Evolutionary conservation across 257 asterid genomes (phyloP).

Genomic region (Buddleja alternifolia): DNA sequence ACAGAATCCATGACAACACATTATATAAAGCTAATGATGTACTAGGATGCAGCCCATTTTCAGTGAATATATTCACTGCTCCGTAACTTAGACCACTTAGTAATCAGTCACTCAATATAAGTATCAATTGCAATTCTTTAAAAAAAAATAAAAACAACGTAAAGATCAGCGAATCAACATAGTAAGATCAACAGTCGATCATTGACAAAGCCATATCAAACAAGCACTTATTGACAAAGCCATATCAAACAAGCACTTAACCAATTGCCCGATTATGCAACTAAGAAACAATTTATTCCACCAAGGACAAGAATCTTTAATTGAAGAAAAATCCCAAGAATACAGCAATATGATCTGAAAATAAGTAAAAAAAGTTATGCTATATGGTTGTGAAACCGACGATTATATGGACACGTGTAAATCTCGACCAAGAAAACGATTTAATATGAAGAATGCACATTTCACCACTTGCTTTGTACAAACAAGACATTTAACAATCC

Average conservation of each 20-base stretch:
- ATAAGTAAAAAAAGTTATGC: neutral
- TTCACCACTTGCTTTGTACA: conserved; percentile 29
- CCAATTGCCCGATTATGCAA: conserved; percentile 24
- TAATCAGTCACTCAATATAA: too few relatives aligned
- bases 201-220: neutral
- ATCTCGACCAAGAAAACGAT: conserved; percentile 18
- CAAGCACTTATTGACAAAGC: neutral
- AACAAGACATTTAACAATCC: conserved; percentile 16
- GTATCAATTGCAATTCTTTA: too few relatives aligned
- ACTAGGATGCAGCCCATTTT: too few relatives aligned
- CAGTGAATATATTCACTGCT: too few relatives aligned
- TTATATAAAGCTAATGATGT: too few relatives aligned
- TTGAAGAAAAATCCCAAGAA: conserved; percentile 25
- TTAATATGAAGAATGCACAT: conserved; percentile 25
- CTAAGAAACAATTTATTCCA: conserved; percentile 33
- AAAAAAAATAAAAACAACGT: too few relatives aligned
- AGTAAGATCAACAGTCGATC: neutral
- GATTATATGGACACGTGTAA: conserved; percentile 4
- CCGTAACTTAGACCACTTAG: too few relatives aligned
- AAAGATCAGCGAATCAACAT: too few relatives aligned
- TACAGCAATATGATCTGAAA: conserved; percentile 17
- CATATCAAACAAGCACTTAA: neutral
- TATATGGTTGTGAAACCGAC: conserved; percentile 18
- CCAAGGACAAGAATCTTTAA: conserved; percentile 27
- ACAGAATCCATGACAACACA: too few relatives aligned